phyloP scores from a whole-genome alignment of 2,329 filamentous ascomycete genomes.

The Stachybotrys chartarum region DNA sequence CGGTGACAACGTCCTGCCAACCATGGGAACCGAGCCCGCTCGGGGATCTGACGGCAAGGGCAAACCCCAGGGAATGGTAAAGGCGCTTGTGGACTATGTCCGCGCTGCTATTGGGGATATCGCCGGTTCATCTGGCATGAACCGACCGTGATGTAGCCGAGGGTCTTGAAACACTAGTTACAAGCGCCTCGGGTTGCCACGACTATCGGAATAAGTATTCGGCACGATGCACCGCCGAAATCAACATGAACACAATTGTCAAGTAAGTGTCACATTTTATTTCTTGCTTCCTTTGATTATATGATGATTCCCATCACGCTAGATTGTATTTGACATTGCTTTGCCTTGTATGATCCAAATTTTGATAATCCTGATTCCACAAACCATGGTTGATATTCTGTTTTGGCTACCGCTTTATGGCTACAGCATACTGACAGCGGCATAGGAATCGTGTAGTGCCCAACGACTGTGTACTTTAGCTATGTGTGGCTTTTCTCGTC shows the following conservation, averaged over 20 bases:
- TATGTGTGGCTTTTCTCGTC: too few species aligned
- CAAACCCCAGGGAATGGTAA: constrained; percentile 58
- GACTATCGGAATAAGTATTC: background rate
- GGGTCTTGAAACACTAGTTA: background rate
- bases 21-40: constrained; percentile 65
- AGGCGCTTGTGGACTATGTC: constrained; percentile 54
- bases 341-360: constrained; percentile 24
- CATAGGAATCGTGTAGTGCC: too few species aligned
- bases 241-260: background rate
- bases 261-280: background rate
- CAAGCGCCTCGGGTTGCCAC: background rate
- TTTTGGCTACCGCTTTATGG: background rate
- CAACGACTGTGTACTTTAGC: too few species aligned
- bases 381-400: background rate
- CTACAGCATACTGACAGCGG: too few species aligned
- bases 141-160: constrained; percentile 8
- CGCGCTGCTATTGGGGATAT: constrained; percentile 45
- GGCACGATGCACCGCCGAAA: too few species aligned
- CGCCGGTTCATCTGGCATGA: constrained; percentile 17
- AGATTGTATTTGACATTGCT: constrained; percentile 40
- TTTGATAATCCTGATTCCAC: constrained; percentile 22
- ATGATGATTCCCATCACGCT: constrained; percentile 35
- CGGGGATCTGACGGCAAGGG: constrained; percentile 38
- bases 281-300: background rate
- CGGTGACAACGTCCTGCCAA: constrained; percentile 89